Percentiles rank a stretch among this genome's conserved stretches.
Conservation (phyloP, 257 asterid species). For the Paulownia fortunei region DNA sequence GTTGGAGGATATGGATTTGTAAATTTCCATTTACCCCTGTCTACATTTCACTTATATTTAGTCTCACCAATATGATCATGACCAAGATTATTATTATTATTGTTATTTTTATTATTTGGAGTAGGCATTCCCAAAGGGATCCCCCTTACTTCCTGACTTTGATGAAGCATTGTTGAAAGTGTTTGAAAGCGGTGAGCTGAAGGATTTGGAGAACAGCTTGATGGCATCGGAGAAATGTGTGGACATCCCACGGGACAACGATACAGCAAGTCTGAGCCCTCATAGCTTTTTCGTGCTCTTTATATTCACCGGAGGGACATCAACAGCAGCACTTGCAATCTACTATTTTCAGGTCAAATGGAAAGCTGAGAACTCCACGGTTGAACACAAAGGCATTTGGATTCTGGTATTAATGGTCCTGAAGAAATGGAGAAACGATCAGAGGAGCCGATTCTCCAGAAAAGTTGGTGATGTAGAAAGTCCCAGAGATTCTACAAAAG, state of each 20-base stretch:
- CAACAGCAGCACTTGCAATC: conserved; percentile 37
- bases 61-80: too few species aligned
- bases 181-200: conserved; percentile 38
- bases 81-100: too few species aligned
- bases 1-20: conserved; percentile 57
- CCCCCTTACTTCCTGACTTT: conserved; percentile 41
- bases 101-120: background rate
- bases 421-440: background rate
- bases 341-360: conserved; percentile 12
- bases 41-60: too few species aligned
- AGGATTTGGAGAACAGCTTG: conserved; percentile 36
- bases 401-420: background rate
- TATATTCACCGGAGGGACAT: conserved; percentile 40
- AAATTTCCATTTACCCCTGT: background rate
- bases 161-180: conserved; percentile 42
- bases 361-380: background rate
- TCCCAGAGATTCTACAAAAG: too few species aligned
- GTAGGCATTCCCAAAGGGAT: conserved; percentile 54
- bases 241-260: conserved; percentile 33
- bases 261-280: conserved; percentile 39
- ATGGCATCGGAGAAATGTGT: conserved; percentile 42
- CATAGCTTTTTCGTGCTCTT: conserved; percentile 41
- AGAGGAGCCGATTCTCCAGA: background rate
- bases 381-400: conserved; percentile 16
- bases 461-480: conserved; percentile 22